Percentiles rank a stretch among this genome's conserved stretches.
These are phyloP conservation scores for Candida sanyaensis DNA, from an alignment of 1,139 yeast species.

Conservation along the genomic window DNA sequence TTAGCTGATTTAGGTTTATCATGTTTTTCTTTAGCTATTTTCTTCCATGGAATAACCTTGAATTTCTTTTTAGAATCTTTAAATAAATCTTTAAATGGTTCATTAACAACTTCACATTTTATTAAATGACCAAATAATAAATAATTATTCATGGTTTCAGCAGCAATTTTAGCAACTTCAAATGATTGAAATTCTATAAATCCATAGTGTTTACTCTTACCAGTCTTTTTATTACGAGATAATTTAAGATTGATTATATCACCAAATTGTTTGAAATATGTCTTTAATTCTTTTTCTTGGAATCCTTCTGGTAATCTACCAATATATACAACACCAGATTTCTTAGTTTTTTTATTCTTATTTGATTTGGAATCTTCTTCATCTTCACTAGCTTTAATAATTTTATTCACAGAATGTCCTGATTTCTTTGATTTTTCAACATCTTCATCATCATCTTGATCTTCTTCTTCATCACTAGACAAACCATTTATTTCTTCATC, in stretches of 20 bases:
- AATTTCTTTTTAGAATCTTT: conserved; percentile 55
- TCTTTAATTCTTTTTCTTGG: conserved; percentile 77
- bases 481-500: conserved; percentile 26
- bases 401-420: conserved; percentile 31
- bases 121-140: conserved; percentile 81
- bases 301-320: conserved; percentile 95
- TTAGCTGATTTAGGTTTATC: conserved; percentile 59
- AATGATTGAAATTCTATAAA: conserved; percentile 77
- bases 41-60: conserved; percentile 64
- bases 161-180: conserved; percentile 84
- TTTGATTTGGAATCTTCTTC: conserved; percentile 16
- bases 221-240: conserved; percentile 88
- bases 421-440: conserved; percentile 11
- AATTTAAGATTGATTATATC: conserved; percentile 72
- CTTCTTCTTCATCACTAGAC: conserved; percentile 23
- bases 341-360: conserved; percentile 21
- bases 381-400: conserved; percentile 18
- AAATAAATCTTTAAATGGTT: conserved; percentile 52
- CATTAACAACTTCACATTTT: conserved; percentile 61
- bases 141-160: conserved; percentile 95
- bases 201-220: conserved; percentile 91
- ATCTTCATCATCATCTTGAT: conserved; percentile 24
- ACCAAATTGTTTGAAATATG: conserved; percentile 90
- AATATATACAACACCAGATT: conserved; percentile 73
- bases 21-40: conserved; percentile 53